Base-by-base conservation (phyloP, 345 rosid species). In the Isatis tinctoria region DNA sequence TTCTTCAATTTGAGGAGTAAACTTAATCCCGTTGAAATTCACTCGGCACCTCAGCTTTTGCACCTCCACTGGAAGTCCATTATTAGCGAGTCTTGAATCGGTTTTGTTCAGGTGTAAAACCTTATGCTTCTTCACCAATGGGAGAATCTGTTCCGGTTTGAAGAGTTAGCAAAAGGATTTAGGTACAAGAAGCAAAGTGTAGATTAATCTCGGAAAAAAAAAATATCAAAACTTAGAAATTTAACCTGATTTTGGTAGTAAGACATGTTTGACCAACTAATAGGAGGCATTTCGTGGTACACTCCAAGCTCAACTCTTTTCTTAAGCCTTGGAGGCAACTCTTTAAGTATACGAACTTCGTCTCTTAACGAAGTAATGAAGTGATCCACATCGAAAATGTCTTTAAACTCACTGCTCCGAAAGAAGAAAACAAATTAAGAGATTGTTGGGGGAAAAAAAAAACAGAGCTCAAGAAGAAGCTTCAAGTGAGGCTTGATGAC, bases 41-140 rank as follows among this genome's bases (percentile, higher is more conserved):
- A 90, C 96, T 26, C 91, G 84, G 81, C 99, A 95, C 14, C 99
- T 87, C 77, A 95, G 56, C 87, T 87, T 90, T 83, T 95, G 99
- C 76, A 88, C 85, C 82, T 84, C 91, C 68, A 83, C 75, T 40
- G 97, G 94, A 37, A 90, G 78, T 48, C 83, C 91, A 58, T 90
- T 95, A 65, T 95, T 95, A 59, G 99, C 96, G 9, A 95, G 90
- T 27, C 98, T 80, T n/a, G 96, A 78, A 83, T 94, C 98, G 0
- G 98, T 94, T 83, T 76, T 88, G 81, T 88, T 91, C 79, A 94
- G 82, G 81, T 83, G 96, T 54, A 94, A 81, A 30, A 94, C 95
- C 79, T 95, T 95, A 86, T 87, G 78, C 80, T 87, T 92, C 64
- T 80, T 79, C 78, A 89, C 81, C 70, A 95, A 75, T 67, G 99